Base-by-base conservation (phyloP, 1,284 basidiomycete genomes). In the Naganishia sp. region DNA sequence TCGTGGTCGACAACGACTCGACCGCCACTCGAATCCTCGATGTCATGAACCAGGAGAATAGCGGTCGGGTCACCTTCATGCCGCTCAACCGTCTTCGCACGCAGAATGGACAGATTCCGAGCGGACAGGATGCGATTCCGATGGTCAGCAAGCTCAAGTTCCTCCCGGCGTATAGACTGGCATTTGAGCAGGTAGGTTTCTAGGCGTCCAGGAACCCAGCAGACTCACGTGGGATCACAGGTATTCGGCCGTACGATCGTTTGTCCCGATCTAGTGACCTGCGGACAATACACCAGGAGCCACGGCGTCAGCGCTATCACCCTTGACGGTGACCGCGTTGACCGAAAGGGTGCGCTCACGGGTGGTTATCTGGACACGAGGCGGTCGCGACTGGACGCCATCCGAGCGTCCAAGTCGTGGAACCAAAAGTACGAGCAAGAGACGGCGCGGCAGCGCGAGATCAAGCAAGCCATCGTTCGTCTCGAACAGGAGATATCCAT, bases 211-310 rank as follows among this genome's bases (percentile, higher is more conserved):
- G 2, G 10, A 25, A 7, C 21, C 15, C n/a, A 23, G 51, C 11
- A n/a, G 13, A 5, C 35, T 53, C 6, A 52, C 47, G 21, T 17
- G 32, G 28, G 18, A 31, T 25, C 11, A 7, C 68, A 79, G 74
- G 93, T 99, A n/a, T 99, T 99, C 73, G 94, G 94, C 41, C 93
- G 93, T 78, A 98, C 94, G 0, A 93, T 95, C 77, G 90, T 99
- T 43, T 98, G 95, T 76, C 86, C 89, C 41, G 92, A 95, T 74
- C 85, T 99, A 65, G 88, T 89, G 11, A 89, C 94, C 71, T 95
- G 94, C 9, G 90, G 93, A 5, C 90, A 92, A 6, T 99, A 98
- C 78, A 93, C 95, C 55, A 90, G 95, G 75, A 90, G 88, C 72
- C 93, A 98, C 76, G 88, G 88, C 5, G 88, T 99, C 75, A 98